Conservation (phyloP, 495 filamentous ascomycete genomes). For the Pseudomonodictys pantanalensis region DNA sequence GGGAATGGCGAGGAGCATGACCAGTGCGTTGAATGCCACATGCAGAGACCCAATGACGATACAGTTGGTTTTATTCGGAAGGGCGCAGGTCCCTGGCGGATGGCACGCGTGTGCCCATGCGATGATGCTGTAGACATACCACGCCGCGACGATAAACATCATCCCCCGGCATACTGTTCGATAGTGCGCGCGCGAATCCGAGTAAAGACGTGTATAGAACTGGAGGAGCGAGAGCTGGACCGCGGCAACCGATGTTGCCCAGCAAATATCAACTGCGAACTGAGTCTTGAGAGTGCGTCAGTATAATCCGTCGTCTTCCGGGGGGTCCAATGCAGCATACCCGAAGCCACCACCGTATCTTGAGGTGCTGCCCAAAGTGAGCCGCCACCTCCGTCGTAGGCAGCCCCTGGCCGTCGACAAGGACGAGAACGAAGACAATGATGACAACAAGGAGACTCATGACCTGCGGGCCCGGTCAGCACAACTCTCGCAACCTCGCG, state of each 20-base stretch:
- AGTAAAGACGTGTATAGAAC: not conserved
- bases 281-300: not conserved
- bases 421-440: not conserved
- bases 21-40: not conserved
- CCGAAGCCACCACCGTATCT: not conserved
- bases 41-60: not conserved
- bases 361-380: not conserved
- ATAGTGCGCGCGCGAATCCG: not conserved
- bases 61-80: not conserved
- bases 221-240: not conserved
- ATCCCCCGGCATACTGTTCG: not conserved
- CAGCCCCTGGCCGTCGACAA: not conserved
- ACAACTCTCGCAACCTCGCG: not conserved
- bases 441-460: not conserved
- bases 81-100: not conserved
- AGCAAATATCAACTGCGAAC: not conserved
- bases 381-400: not conserved
- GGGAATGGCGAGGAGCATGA: not conserved
- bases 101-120: not conserved
- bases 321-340: not conserved
- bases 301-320: not conserved
- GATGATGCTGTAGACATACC: not conserved
- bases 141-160: not conserved
- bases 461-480: not conserved
- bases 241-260: not conserved